A percentile compares a stretch with the other conserved stretches of the same genome.
These are phyloP conservation scores for Fraxinus ornus DNA, from an alignment of 305 asterid species.

Conservation along the genomic window DNA sequence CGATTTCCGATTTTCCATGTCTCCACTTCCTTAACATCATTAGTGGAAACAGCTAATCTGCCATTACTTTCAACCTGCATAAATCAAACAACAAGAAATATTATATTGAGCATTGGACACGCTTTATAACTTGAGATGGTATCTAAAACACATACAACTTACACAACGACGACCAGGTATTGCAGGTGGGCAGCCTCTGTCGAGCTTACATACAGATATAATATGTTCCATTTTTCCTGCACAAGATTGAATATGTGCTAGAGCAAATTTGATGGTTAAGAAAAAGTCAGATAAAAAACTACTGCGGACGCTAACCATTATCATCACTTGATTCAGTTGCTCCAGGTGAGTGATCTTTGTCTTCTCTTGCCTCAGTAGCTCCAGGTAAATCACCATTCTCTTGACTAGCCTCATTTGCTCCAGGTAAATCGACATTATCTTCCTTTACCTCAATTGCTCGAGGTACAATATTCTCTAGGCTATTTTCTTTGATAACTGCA, in stretches of 20 bases:
- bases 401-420: conserved; percentile 35
- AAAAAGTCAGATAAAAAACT: conserved; percentile 17
- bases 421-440: conserved; percentile 33
- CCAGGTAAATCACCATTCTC: conserved; percentile 43
- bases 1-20: conserved; percentile 39
- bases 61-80: conserved; percentile 89
- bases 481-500: conserved; percentile 63
- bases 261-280: conserved; percentile 9
- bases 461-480: conserved; percentile 39
- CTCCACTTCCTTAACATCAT: conserved; percentile 42
- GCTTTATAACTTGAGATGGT: conserved; percentile 39
- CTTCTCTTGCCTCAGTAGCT: conserved; percentile 35
- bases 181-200: conserved; percentile 43
- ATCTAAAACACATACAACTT: conserved; percentile 97
- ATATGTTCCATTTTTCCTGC: conserved; percentile 51
- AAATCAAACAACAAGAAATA: conserved; percentile 33
- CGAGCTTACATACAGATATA: conserved; percentile 27
- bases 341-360: conserved; percentile 27
- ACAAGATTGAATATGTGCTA: conserved; percentile 27
- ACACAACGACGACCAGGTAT: conserved; percentile 92
- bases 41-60: conserved; percentile 45
- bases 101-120: conserved; percentile 54
- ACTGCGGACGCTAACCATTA: conserved; percentile 41
- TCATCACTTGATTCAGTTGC: conserved; percentile 33
- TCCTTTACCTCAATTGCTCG: conserved; percentile 36